Conservation (phyloP, 805 yeast genomes). For the Zygotorulaspora sp. region DNA sequence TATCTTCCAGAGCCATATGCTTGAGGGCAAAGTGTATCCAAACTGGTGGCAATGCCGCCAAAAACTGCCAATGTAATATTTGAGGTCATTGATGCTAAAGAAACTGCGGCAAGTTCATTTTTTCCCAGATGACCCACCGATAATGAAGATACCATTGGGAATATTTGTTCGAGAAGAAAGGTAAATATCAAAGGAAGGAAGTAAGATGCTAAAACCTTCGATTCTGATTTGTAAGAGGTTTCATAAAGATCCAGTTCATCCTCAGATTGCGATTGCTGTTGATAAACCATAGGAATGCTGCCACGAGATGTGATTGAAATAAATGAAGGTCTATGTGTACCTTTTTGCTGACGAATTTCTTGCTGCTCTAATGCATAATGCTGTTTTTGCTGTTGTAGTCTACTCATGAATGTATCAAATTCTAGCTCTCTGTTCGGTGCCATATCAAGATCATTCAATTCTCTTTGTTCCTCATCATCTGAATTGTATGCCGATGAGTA, state of each 20-base stretch:
- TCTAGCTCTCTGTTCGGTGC: slow-evolving; percentile 24
- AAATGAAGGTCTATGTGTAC: slow-evolving; percentile 26
- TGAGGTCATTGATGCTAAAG: slow-evolving; percentile 78
- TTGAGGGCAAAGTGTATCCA: slow-evolving; percentile 81
- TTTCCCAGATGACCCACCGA: slow-evolving; percentile 84
- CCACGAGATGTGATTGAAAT: slow-evolving; percentile 32
- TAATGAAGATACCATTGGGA: slow-evolving; percentile 74
- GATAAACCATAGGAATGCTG: slow-evolving; percentile 32
- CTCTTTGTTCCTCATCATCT: slow-evolving; percentile 23
- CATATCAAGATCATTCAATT: slow-evolving; percentile 11
- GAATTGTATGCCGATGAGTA: slow-evolving; percentile 32
- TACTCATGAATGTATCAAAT: slow-evolving; percentile 33
- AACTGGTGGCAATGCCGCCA: slow-evolving; percentile 77
- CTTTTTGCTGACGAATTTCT: slow-evolving; percentile 4
- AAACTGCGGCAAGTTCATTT: slow-evolving; percentile 74
- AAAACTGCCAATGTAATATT: slow-evolving; percentile 74
- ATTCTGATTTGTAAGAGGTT: slow-evolving; percentile 38
- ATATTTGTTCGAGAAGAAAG: slow-evolving; percentile 65
- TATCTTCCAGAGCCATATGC: slow-evolving; percentile 76
- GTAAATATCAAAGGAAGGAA: slow-evolving; percentile 60
- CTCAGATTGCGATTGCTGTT: slow-evolving; percentile 19
- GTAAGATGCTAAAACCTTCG: slow-evolving; percentile 35
- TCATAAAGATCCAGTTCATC: slow-evolving; percentile 26
- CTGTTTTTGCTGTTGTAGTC: slow-evolving; percentile 27
- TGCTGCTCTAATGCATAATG: slow-evolving; percentile 9